A percentile compares a stretch with the other conserved stretches of the same genome.
These are phyloP conservation scores for Xylariaceae sp. DNA, from an alignment of 2,329 filamentous ascomycete genomes.

Conservation along the genomic window DNA sequence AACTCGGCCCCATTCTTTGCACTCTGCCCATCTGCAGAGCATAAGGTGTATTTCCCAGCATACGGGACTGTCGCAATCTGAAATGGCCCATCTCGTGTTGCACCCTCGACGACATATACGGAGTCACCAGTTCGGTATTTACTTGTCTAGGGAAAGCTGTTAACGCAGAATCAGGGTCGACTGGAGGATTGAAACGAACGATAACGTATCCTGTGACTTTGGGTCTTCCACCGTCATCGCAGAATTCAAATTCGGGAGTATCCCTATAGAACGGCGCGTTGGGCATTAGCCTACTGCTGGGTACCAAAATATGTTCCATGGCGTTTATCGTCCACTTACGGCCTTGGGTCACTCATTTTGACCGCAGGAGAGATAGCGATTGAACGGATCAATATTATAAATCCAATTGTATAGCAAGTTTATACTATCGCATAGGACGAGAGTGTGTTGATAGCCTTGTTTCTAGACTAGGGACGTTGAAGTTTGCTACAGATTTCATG, in stretches of 20 bases:
- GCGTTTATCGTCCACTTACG: background rate
- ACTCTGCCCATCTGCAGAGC: background rate
- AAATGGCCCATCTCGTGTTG: background rate
- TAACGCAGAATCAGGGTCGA: background rate
- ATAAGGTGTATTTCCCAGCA: background rate
- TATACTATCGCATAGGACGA: too few relatives aligned
- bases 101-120: background rate
- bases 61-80: background rate
- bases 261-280: background rate
- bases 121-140: background rate
- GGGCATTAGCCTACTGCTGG: too few relatives aligned
- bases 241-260: background rate
- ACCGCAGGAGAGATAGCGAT: too few relatives aligned
- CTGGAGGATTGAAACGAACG: background rate
- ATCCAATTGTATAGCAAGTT: too few relatives aligned
- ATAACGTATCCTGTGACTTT: background rate
- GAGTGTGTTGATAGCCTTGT: too few relatives aligned
- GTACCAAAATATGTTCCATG: too few relatives aligned
- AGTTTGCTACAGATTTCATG: too few relatives aligned
- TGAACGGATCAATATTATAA: too few relatives aligned
- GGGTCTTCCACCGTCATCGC: background rate
- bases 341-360: background rate
- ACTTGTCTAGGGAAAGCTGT: background rate
- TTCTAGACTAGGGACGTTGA: too few relatives aligned
- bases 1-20: background rate